Conservation (phyloP, 129 eudicot species). For the Ambrosia trifida region DNA sequence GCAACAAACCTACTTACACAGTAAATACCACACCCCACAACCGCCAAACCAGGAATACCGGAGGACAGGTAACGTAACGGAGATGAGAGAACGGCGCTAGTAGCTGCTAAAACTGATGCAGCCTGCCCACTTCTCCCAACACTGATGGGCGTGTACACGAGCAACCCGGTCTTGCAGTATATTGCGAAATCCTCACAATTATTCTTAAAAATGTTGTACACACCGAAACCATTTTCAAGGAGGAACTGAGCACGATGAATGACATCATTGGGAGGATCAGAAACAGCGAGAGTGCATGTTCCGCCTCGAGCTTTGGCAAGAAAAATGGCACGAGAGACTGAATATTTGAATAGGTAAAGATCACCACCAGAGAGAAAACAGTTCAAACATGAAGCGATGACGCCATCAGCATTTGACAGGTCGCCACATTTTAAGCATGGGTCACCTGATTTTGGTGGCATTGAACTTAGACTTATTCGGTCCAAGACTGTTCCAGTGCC, state of each 20-base stretch:
- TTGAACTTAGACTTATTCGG: constrained; percentile 61
- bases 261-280: constrained; percentile 76
- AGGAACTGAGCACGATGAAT: constrained; percentile 74
- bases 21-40: constrained; percentile 73
- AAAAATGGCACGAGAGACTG: constrained; percentile 53
- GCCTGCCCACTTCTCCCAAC: constrained; percentile 94
- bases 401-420: constrained; percentile 65
- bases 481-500: constrained; percentile 97
- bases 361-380: constrained; percentile 83
- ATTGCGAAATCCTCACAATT: constrained; percentile 95
- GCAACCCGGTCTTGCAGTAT: constrained; percentile 86
- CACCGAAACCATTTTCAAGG: constrained; percentile 84
- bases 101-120: constrained; percentile 63
- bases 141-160: constrained; percentile 58
- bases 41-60: constrained; percentile 65
- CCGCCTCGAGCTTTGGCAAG: constrained; percentile 96
- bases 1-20: constrained; percentile 68
- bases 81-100: constrained; percentile 69
- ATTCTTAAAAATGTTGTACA: constrained; percentile 71
- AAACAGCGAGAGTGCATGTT: constrained; percentile 81
- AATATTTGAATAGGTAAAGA: constrained; percentile 66
- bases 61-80: constrained; percentile 76
- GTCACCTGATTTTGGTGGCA: constrained; percentile 44
- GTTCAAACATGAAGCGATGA: constrained; percentile 81
- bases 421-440: constrained; percentile 89